Conservation (phyloP, 2,329 filamentous ascomycete genomes). For the Ceratocystis cacaofunesta region DNA sequence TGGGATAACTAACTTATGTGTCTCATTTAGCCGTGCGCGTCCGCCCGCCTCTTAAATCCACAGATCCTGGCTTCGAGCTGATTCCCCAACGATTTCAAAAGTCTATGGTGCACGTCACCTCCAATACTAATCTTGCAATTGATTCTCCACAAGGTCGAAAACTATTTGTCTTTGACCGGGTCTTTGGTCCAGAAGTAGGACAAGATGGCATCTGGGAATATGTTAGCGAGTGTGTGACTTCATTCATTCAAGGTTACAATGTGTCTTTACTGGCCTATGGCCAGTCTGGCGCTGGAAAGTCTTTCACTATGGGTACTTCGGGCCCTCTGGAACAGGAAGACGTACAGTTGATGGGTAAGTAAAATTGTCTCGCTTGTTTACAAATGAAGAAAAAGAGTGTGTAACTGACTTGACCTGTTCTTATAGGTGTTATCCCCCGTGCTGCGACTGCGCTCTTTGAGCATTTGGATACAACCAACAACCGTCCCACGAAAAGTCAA, state of each 20-base stretch:
- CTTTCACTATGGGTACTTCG: constrained; percentile 96
- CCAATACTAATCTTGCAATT: constrained; percentile 70
- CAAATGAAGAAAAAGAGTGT: not conserved
- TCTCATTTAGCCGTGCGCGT: constrained; percentile 63
- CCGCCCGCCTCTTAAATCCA: constrained; percentile 66
- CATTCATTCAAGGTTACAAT: constrained; percentile 94
- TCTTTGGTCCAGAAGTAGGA: constrained; percentile 68
- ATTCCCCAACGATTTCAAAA: constrained; percentile 92
- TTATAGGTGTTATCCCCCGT: constrained; percentile 78
- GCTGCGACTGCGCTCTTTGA: constrained; percentile 80
- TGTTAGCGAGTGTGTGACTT: constrained; percentile 71
- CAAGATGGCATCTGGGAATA: constrained; percentile 95
- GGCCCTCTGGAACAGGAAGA: constrained; percentile 65
- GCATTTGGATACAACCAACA: constrained; percentile 52
- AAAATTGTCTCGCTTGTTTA: not conserved
- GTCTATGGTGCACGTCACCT: constrained; percentile 79
- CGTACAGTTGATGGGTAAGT: constrained; percentile 60
- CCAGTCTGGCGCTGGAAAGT: constrained; percentile 94
- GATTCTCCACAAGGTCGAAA: constrained; percentile 88
- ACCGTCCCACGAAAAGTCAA: constrained; percentile 30
- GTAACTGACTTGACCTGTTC: constrained; percentile 9
- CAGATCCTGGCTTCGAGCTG: constrained; percentile 84
- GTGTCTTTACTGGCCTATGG: constrained; percentile 94
- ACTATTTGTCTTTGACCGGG: constrained; percentile 89
- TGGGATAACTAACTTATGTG: not conserved